Percentiles rank a stretch among this genome's conserved stretches.
phyloP scores from a whole-genome alignment of 768 basidiomycete genomes.

The Royoungia palumana region DNA sequence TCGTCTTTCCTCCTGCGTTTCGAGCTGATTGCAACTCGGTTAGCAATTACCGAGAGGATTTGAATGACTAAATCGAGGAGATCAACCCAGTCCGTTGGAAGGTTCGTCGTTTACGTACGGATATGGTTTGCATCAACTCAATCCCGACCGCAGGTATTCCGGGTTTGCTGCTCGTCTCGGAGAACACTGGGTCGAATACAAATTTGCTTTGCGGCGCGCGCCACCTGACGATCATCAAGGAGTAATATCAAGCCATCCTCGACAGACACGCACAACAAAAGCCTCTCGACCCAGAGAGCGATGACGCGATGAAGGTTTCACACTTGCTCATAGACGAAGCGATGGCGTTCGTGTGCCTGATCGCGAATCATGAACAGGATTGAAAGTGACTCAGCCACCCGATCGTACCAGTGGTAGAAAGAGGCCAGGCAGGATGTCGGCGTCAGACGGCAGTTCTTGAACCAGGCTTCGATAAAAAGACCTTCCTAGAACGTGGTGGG shows the following conservation, averaged over 20 bases:
- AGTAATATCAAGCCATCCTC: slow-evolving; percentile 34
- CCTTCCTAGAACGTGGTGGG: slow-evolving; percentile 8
- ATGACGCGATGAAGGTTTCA: slow-evolving; percentile 38
- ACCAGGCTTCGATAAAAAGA: slow-evolving; percentile 12
- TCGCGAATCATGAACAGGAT: background rate
- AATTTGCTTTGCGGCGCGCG: slow-evolving; percentile 28
- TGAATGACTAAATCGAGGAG: slow-evolving; percentile 31
- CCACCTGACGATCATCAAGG: slow-evolving; percentile 25
- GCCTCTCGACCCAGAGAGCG: slow-evolving; percentile 36
- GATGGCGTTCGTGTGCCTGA: slow-evolving; percentile 25
- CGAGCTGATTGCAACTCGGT: background rate
- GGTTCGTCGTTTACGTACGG: slow-evolving; percentile 11
- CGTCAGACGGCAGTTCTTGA: slow-evolving; percentile 13
- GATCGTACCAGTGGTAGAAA: slow-evolving; percentile 33
- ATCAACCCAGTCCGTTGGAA: slow-evolving; percentile 34
- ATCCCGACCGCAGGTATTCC: slow-evolving; percentile 24
- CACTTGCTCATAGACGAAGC: slow-evolving; percentile 37
- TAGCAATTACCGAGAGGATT: slow-evolving; percentile 34
- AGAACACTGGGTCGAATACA: slow-evolving; percentile 25
- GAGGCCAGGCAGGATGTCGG: slow-evolving; percentile 16
- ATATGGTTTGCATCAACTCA: background rate
- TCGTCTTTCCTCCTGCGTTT: background rate
- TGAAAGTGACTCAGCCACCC: slow-evolving; percentile 20
- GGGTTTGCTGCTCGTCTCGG: slow-evolving; percentile 28
- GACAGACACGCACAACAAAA: slow-evolving; percentile 25